Conservation (phyloP, 2,329 filamentous ascomycete genomes). For the Colletotrichum plurivorum region DNA sequence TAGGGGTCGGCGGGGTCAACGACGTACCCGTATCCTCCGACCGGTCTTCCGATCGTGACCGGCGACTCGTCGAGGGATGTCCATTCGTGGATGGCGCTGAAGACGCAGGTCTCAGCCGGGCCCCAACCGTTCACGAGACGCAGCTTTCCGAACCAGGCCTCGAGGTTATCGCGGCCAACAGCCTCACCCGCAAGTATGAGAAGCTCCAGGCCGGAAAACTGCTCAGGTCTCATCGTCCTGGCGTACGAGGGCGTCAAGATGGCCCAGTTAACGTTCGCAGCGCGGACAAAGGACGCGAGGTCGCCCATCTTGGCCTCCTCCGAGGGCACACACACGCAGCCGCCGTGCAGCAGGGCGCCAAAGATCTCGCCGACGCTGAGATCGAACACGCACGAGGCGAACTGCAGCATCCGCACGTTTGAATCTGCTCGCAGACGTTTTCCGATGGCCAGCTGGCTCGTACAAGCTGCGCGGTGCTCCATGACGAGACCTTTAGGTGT, state of each 20-base stretch:
- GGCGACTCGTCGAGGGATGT: conserved; percentile 6
- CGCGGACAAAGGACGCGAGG: conserved; percentile 11
- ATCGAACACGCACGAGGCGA: conserved; percentile 58
- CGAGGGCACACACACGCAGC: conserved; percentile 54
- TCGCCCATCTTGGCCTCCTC: conserved; percentile 54
- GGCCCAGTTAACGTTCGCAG: conserved; percentile 23
- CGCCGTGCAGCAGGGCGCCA: conserved; percentile 52
- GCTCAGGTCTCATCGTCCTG: conserved; percentile 16
- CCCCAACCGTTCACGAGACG: conserved; percentile 45
- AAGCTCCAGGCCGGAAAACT: conserved; percentile 47
- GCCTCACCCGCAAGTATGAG: conserved; percentile 65
- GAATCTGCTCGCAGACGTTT: background rate
- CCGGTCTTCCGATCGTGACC: conserved; percentile 16
- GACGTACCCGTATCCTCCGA: conserved; percentile 23
- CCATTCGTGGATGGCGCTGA: conserved; percentile 4
- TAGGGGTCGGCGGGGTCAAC: conserved; percentile 29
- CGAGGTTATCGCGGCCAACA: conserved; percentile 64
- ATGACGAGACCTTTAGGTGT: conserved; percentile 62
- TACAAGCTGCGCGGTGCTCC: conserved; percentile 42
- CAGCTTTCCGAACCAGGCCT: conserved; percentile 56
- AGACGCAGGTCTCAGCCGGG: conserved; percentile 43
- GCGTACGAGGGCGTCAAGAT: conserved; percentile 40
- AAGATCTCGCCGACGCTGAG: conserved; percentile 55
- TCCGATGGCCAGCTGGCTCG: conserved; percentile 32
- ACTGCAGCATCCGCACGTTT: conserved; percentile 48